phyloP scores from a whole-genome alignment of 2,329 filamentous ascomycete species.

The Chrysosporium queenslandicum region DNA sequence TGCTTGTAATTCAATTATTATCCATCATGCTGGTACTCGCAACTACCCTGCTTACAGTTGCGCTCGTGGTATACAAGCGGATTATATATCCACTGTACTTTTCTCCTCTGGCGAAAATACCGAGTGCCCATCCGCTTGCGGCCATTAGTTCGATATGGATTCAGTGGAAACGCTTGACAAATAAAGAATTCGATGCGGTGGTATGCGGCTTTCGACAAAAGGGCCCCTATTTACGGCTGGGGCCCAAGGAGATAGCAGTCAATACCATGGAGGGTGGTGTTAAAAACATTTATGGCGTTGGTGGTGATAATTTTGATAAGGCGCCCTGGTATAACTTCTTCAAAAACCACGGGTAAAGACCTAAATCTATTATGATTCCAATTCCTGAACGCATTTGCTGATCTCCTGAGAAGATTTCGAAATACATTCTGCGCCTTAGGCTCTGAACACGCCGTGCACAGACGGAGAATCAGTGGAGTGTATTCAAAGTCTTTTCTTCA shows the following conservation, averaged over 20 bases:
- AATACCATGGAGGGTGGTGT: constrained; percentile 11
- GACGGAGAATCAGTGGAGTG: constrained; percentile 61
- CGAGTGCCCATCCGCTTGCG: constrained; percentile 9
- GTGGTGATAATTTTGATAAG: constrained; percentile 57
- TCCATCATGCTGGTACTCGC: constrained; percentile 4
- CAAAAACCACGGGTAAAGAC: constrained; percentile 8
- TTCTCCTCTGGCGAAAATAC: constrained; percentile 11
- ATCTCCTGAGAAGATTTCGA: constrained; percentile 1
- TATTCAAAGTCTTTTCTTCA: constrained; percentile 65
- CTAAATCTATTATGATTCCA: not conserved
- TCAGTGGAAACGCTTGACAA: constrained; percentile 11
- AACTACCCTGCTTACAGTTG: not conserved
- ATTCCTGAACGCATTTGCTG: not conserved
- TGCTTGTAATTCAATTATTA: not conserved
- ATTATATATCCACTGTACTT: constrained; percentile 8
- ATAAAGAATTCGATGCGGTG: constrained; percentile 10
- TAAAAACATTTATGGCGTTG: constrained; percentile 16
- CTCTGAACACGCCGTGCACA: constrained; percentile 50
- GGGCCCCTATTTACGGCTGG: constrained; percentile 12
- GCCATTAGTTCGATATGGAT: constrained; percentile 12
- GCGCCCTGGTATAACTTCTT: constrained; percentile 42
- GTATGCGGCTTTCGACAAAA: constrained; percentile 7
- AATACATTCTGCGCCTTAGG: constrained; percentile 11
- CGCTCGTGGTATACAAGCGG: constrained; percentile 3
- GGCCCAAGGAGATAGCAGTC: constrained; percentile 10